Evolutionary conservation across 148 eudicot genomes (phyloP).

Genomic region (Linanthus parryae): DNA sequence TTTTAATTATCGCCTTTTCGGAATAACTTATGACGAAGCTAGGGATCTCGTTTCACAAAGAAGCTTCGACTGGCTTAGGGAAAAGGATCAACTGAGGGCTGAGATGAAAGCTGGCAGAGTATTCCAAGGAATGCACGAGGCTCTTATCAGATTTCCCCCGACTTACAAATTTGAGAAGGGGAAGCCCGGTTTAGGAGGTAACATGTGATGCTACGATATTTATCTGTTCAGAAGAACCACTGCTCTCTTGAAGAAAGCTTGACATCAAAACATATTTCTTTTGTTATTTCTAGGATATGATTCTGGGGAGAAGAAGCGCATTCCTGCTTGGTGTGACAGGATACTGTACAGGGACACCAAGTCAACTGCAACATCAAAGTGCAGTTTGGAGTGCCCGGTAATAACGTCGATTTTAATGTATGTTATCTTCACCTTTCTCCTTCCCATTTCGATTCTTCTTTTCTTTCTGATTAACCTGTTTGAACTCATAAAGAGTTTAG

Average conservation of each 20-base stretch:
- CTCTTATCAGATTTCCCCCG: slow-evolving; percentile 76
- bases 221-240: too few relatives aligned
- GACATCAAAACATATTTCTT: not conserved
- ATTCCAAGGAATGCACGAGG: slow-evolving; percentile 97
- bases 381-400: slow-evolving; percentile 76
- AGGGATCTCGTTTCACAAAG: slow-evolving; percentile 94
- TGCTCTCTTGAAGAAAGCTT: too few relatives aligned
- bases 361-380: slow-evolving; percentile 39
- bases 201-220: too few relatives aligned
- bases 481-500: too few relatives aligned
- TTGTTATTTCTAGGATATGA: slow-evolving; percentile 62
- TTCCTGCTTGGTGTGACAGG: slow-evolving; percentile 97
- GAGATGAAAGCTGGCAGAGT: slow-evolving; percentile 96
- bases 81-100: slow-evolving; percentile 87
- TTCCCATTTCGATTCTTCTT: not conserved
- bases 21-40: slow-evolving; percentile 94
- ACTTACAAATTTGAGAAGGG: slow-evolving; percentile 89
- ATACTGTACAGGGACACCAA: slow-evolving; percentile 76
- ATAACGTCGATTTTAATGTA: slow-evolving; percentile 57
- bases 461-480: too few relatives aligned
- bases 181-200: slow-evolving; percentile 89
- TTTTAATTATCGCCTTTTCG: slow-evolving; percentile 89
- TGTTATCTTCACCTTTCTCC: slow-evolving; percentile 16
- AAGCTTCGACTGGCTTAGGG: slow-evolving; percentile 93
- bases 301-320: slow-evolving; percentile 96